These are phyloP conservation scores for Crucibulum laeve DNA, from an alignment of 768 basidiomycete species.

Conservation along the genomic window DNA sequence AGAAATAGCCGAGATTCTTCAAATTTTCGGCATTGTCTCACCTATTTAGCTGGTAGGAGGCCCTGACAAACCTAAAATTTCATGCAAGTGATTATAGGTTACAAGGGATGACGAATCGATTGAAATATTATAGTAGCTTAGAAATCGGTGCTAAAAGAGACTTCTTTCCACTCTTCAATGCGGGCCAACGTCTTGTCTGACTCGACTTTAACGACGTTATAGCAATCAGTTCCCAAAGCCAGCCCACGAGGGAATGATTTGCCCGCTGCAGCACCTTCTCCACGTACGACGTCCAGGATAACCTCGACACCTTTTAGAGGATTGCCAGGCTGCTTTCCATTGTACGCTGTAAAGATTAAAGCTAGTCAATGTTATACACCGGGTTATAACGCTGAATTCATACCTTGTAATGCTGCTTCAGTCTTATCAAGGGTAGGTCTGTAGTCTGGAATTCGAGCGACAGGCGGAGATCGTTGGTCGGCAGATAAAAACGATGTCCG, in stretches of 20 bases:
- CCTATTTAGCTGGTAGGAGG: too few relatives aligned
- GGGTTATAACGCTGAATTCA: background rate
- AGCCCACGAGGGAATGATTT: conserved; percentile 23
- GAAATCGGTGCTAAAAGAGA: conserved; percentile 19
- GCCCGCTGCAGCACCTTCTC: conserved; percentile 24
- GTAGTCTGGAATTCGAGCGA: conserved; percentile 29
- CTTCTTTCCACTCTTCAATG: conserved; percentile 28
- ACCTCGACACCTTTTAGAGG: conserved; percentile 28
- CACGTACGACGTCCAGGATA: conserved; percentile 26
- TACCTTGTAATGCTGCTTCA: conserved; percentile 22
- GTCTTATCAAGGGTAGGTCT: conserved; percentile 14
- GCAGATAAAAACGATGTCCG: conserved; percentile 26
- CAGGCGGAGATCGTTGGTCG: conserved; percentile 21
- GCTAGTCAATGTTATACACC: background rate
- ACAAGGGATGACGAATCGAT: too few relatives aligned
- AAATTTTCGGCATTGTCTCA: too few relatives aligned
- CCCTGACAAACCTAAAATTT: too few relatives aligned
- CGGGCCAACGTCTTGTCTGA: conserved; percentile 9
- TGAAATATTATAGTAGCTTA: too few relatives aligned
- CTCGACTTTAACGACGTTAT: conserved; percentile 14
- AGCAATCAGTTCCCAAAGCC: conserved; percentile 25
- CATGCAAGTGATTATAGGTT: too few relatives aligned
- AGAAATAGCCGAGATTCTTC: too few relatives aligned
- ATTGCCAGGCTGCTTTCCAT: conserved; percentile 33
- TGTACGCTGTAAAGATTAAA: conserved; percentile 16